A percentile compares a stretch with the other conserved stretches of the same genome.
Conservation (phyloP, 2,329 filamentous ascomycete species). For the Stagonosporopsis chrysanthemi region DNA sequence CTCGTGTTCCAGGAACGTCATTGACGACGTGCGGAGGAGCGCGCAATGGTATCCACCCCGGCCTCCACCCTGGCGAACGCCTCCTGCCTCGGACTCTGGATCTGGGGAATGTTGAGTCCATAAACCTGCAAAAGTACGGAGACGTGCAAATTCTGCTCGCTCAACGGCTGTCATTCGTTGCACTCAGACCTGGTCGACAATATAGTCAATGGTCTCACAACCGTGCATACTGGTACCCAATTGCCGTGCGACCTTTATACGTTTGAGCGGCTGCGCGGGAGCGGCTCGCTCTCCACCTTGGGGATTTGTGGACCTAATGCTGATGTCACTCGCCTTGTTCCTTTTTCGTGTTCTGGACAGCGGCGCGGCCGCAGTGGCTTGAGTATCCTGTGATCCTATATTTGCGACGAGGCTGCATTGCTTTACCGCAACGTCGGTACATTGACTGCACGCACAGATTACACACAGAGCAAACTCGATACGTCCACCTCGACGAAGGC, state of each 20-base stretch:
- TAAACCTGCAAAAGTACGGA: constrained; percentile 3
- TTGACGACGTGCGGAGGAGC: constrained; percentile 11
- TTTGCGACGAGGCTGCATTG: constrained; percentile 11
- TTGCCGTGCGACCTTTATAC: constrained; percentile 2
- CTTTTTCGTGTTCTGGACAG: constrained; percentile 2
- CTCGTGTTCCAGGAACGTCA: background rate
- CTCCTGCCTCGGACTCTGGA: constrained; percentile 1
- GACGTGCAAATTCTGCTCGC: constrained; percentile 17
- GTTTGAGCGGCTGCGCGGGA: constrained; percentile 17
- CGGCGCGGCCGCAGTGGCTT: constrained; percentile 5
- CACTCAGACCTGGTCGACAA: background rate
- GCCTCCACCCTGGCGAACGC: constrained; percentile 2
- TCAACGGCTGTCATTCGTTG: constrained; percentile 6
- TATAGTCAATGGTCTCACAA: constrained; percentile 9
- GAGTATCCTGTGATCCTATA: constrained; percentile 4
- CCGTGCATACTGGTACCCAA: constrained; percentile 10
- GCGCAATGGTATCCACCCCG: constrained; percentile 8
- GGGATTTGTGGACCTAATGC: constrained; percentile 2
- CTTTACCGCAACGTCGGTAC: background rate
- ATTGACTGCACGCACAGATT: background rate
- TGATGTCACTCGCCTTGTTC: background rate
- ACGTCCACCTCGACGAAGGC: background rate
- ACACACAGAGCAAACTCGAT: background rate
- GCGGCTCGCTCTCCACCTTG: constrained; percentile 15
- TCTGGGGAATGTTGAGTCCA: constrained; percentile 1